Percentiles rank a stretch among this genome's conserved stretches.
These are phyloP conservation scores for Cephaloascus albidus DNA, from an alignment of 805 yeast species.

Conservation along the genomic window DNA sequence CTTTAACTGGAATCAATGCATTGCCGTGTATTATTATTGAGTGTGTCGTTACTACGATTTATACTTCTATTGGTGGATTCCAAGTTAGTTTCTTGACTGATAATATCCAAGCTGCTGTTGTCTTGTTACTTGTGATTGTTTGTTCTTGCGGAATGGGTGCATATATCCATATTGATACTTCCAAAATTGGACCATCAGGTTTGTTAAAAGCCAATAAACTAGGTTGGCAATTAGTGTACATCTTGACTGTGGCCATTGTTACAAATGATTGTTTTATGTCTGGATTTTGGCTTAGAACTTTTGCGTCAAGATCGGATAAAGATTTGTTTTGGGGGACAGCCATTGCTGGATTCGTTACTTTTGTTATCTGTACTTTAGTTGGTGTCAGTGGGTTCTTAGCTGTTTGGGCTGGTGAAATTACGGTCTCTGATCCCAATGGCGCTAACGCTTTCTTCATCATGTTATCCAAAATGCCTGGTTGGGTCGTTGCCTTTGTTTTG, in stretches of 20 bases:
- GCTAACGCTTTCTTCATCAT: constrained; percentile 65
- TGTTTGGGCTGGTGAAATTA: constrained; percentile 76
- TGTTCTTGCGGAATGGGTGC: constrained; percentile 75
- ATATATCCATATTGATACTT: constrained; percentile 47
- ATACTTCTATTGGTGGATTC: constrained; percentile 86
- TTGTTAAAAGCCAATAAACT: constrained; percentile 56
- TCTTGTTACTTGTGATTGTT: constrained; percentile 55
- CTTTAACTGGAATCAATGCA: constrained; percentile 72
- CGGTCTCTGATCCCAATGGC: constrained; percentile 45
- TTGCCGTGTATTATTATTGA: constrained; percentile 77
- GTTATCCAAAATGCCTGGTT: constrained; percentile 63
- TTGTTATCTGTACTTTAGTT: constrained; percentile 55
- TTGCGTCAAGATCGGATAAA: constrained; percentile 72
- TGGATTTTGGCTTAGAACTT: constrained; percentile 92
- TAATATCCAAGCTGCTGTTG: constrained; percentile 72
- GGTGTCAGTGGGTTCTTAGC: constrained; percentile 84
- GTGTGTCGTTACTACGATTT: constrained; percentile 78
- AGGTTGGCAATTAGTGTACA: constrained; percentile 87
- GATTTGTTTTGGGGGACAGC: constrained; percentile 71
- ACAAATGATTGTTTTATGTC: constrained; percentile 87
- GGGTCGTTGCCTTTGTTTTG: constrained; percentile 80
- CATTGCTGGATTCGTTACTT: constrained; percentile 61
- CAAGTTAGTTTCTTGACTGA: constrained; percentile 83
- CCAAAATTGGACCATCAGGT: constrained; percentile 56
- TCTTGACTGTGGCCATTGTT: constrained; percentile 75